Conservation (phyloP, 106 monocot species). For the Dioscorea dumetorum region DNA sequence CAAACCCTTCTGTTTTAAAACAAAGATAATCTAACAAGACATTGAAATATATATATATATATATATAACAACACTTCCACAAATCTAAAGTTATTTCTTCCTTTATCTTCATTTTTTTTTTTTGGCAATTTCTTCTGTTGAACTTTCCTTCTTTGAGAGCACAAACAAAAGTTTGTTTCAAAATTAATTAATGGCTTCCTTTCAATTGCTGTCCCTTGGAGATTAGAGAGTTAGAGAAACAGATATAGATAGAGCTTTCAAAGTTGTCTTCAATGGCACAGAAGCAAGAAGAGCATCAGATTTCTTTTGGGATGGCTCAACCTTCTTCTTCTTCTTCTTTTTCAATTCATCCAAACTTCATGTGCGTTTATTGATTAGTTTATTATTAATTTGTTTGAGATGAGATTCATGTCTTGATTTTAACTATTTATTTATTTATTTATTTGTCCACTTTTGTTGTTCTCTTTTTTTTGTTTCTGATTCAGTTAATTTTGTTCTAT, state of each 20-base stretch:
- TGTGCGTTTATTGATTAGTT: constrained; percentile 12
- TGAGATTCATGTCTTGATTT: background rate
- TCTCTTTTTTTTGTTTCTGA: too few relatives aligned
- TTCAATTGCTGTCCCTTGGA: background rate
- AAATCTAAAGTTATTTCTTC: too few relatives aligned
- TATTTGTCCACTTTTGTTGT: too few relatives aligned
- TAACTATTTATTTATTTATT: background rate
- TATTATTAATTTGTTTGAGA: background rate
- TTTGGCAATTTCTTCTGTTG: background rate
- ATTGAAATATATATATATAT: too few relatives aligned
- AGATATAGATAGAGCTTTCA: background rate
- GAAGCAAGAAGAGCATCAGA: constrained; percentile 25
- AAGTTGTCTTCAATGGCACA: background rate
- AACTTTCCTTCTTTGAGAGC: background rate
- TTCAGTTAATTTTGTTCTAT: too few relatives aligned
- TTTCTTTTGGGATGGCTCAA: constrained; percentile 33
- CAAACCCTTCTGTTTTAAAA: too few relatives aligned
- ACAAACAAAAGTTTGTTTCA: constrained; percentile 7
- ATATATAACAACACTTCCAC: too few relatives aligned
- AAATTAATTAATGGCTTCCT: constrained; percentile 20
- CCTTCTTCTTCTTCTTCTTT: constrained; percentile 23
- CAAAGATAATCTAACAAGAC: too few relatives aligned
- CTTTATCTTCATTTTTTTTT: too few relatives aligned
- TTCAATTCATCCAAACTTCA: constrained; percentile 33
- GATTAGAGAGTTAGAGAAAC: background rate